phyloP scores from a whole-genome alignment of 2,329 filamentous ascomycete species.

The Scytalidium lignicola region DNA sequence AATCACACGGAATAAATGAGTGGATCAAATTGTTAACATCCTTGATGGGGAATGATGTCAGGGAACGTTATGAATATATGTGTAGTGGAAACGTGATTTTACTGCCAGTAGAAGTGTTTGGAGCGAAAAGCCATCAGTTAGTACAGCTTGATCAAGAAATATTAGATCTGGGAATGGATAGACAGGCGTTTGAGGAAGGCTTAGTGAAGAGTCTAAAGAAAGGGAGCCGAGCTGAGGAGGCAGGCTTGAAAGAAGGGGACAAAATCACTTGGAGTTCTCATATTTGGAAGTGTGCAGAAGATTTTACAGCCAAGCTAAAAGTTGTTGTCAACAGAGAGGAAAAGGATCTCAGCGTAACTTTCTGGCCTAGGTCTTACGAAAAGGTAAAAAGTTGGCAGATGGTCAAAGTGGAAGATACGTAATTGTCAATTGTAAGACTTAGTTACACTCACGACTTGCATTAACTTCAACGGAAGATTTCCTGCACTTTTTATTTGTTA shows the following conservation, averaged over 20 bases:
- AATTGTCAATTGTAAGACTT: too few species aligned
- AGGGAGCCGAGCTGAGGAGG: conserved; percentile 17
- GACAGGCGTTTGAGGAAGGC: conserved; percentile 13
- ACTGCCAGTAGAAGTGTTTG: conserved; percentile 11
- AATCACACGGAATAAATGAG: conserved; percentile 12
- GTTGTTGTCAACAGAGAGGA: conserved; percentile 13
- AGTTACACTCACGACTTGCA: too few species aligned
- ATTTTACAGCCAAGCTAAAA: conserved; percentile 13
- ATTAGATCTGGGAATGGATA: conserved; percentile 21
- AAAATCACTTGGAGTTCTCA: conserved; percentile 12
- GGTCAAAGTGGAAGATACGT: conserved; percentile 19
- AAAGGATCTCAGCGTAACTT: conserved; percentile 7
- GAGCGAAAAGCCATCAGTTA: conserved; percentile 11
- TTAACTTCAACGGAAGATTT: too few species aligned
- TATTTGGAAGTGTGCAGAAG: conserved; percentile 17
- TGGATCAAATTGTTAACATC: conserved; percentile 10
- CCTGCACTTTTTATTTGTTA: too few species aligned
- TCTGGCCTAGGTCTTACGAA: conserved; percentile 16
- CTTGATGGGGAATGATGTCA: conserved; percentile 11
- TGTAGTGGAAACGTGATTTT: conserved; percentile 9
- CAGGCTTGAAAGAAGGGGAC: conserved; percentile 19
- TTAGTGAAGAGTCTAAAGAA: conserved; percentile 12
- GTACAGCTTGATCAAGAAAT: conserved; percentile 13
- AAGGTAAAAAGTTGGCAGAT: conserved; percentile 18
- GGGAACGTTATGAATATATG: conserved; percentile 8